phyloP scores from a whole-genome alignment of 768 basidiomycete genomes.

The Multifurca ochricompacta region DNA sequence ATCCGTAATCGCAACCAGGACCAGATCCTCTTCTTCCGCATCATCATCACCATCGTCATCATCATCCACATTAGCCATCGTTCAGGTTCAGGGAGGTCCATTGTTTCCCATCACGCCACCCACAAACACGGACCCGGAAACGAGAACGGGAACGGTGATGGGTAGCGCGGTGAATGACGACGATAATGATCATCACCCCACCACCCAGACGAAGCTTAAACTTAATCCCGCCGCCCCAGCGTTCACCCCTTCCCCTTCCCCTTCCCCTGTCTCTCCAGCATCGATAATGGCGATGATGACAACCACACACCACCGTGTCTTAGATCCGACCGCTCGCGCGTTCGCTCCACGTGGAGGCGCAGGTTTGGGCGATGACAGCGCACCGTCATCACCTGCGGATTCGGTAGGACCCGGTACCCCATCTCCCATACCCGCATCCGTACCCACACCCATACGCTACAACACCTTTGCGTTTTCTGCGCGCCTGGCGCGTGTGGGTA shows the following conservation, averaged over 20 bases:
- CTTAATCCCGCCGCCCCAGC: constrained; percentile 1
- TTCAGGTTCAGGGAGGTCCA: too few species aligned
- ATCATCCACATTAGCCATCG: neutral
- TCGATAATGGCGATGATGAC: neutral
- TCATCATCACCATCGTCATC: too few species aligned
- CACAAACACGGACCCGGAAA: neutral
- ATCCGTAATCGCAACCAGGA: too few species aligned
- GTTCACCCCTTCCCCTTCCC: neutral
- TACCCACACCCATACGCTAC: too few species aligned
- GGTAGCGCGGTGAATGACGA: neutral
- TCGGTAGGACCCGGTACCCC: constrained; percentile 1
- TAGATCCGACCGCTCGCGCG: constrained; percentile 1
- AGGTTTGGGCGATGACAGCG: neutral
- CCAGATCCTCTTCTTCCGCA: too few species aligned
- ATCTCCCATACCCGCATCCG: neutral
- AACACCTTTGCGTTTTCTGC: neutral
- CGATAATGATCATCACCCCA: neutral
- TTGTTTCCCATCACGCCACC: too few species aligned
- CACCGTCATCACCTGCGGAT: neutral
- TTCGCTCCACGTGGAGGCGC: constrained; percentile 3
- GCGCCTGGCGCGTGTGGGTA: neutral
- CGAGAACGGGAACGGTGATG: neutral
- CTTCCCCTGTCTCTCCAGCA: neutral
- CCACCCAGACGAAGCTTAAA: neutral
- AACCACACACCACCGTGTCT: neutral